Conservation (phyloP, 1,284 basidiomycete genomes). For the Fomitopsis palustris region DNA sequence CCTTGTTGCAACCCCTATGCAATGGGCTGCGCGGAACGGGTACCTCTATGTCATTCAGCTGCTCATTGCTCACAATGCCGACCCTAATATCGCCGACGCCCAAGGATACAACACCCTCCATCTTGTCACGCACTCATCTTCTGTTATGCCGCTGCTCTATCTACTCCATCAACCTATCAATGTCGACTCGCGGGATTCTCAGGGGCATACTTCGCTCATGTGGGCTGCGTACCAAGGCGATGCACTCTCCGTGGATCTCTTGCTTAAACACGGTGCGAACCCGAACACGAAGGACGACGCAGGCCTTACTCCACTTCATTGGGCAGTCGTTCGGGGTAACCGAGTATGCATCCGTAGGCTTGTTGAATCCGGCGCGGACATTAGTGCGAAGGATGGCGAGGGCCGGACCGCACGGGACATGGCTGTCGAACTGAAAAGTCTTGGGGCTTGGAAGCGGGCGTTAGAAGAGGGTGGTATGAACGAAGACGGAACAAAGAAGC, state of each 20-base stretch:
- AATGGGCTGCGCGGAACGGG: slow-evolving; percentile 97
- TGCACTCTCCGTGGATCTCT: slow-evolving; percentile 88
- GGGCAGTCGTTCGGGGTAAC: slow-evolving; percentile 98
- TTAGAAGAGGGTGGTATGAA: slow-evolving; percentile 83
- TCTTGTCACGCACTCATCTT: slow-evolving; percentile 91
- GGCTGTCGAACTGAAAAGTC: slow-evolving; percentile 89
- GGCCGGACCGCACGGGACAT: slow-evolving; percentile 92
- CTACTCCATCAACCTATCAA: slow-evolving; percentile 89
- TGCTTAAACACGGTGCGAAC: slow-evolving; percentile 87
- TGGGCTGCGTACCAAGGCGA: slow-evolving; percentile 99
- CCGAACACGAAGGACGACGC: slow-evolving; percentile 74
- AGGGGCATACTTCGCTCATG: slow-evolving; percentile 96
- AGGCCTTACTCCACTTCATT: slow-evolving; percentile 91
- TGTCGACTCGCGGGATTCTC: slow-evolving; percentile 84
- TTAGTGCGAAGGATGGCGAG: slow-evolving; percentile 78
- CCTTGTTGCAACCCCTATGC: slow-evolving; percentile 92
- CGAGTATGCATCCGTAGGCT: slow-evolving; percentile 82
- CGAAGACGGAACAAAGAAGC: slow-evolving; percentile 70
- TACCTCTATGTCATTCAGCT: slow-evolving; percentile 94
- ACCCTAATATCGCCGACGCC: slow-evolving; percentile 87
- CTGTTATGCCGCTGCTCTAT: slow-evolving; percentile 92
- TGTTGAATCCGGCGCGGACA: slow-evolving; percentile 81
- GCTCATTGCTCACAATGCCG: slow-evolving; percentile 84
- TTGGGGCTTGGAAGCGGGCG: slow-evolving; percentile 85
- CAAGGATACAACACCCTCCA: slow-evolving; percentile 98